These are phyloP conservation scores for Termitomyces sp. DNA, from an alignment of 768 basidiomycete genomes.

Conservation along the genomic window DNA sequence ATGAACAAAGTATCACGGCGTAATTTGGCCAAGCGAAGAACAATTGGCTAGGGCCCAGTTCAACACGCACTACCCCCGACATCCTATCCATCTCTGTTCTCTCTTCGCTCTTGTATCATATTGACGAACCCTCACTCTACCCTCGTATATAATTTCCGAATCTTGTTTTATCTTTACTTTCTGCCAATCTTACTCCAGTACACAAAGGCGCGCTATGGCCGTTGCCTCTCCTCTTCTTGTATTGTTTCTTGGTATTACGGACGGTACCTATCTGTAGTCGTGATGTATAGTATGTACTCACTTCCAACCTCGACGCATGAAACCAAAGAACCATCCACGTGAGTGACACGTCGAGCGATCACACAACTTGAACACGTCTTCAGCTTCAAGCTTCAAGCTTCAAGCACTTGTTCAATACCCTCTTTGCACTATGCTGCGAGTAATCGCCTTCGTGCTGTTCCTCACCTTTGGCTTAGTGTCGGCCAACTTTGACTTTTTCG, in stretches of 20 bases:
- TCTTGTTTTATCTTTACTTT: slow-evolving; percentile 1
- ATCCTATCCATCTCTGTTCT: background rate
- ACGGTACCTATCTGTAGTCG: slow-evolving; percentile 8
- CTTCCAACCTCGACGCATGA: background rate
- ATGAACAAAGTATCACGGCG: slow-evolving; percentile 3
- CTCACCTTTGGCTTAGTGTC: slow-evolving; percentile 34
- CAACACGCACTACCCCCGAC: background rate
- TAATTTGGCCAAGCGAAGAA: background rate
- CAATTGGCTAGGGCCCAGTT: background rate
- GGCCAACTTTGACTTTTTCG: slow-evolving; percentile 80
- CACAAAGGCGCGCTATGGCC: slow-evolving; percentile 1
- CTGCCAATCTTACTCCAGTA: slow-evolving; percentile 1
- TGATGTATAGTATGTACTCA: slow-evolving; percentile 6
- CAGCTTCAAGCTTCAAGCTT: no score
- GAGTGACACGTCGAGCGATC: slow-evolving; percentile 14
- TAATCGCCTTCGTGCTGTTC: slow-evolving; percentile 24
- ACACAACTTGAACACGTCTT: no score
- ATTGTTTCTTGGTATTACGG: slow-evolving; percentile 3
- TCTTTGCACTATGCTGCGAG: slow-evolving; percentile 16
- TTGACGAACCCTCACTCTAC: background rate
- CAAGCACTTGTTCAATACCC: background rate
- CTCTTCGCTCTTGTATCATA: background rate
- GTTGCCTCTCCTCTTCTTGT: background rate
- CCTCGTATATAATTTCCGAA: background rate
- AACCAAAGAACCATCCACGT: slow-evolving; percentile 4